Conservation (phyloP, 2,329 filamentous ascomycete genomes). For the Nemania sp. region DNA sequence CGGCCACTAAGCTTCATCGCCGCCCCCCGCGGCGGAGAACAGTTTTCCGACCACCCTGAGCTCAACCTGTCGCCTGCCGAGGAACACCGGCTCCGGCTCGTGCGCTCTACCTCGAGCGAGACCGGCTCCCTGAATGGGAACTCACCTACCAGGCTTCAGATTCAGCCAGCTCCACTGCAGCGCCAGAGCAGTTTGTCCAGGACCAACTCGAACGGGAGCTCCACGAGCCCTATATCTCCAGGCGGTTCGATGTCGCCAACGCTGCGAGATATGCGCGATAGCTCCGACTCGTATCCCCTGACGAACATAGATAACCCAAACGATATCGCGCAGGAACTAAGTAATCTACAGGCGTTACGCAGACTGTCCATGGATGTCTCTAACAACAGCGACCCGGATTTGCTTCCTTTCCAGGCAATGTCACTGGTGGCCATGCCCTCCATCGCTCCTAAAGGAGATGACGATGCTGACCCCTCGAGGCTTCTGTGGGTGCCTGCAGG, state of each 20-base stretch:
- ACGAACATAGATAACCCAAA: constrained; percentile 91
- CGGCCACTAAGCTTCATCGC: constrained; percentile 82
- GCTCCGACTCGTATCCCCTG: constrained; percentile 82
- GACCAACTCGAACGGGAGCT: constrained; percentile 54
- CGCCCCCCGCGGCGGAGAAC: constrained; percentile 66
- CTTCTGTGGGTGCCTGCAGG: constrained; percentile 96
- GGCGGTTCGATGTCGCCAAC: constrained; percentile 62
- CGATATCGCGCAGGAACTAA: constrained; percentile 90
- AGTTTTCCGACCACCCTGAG: constrained; percentile 55
- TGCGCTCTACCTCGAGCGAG: constrained; percentile 59
- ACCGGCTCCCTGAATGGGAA: constrained; percentile 50
- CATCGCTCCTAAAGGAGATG: constrained; percentile 76
- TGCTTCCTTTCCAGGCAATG: constrained; percentile 77
- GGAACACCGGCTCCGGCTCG: constrained; percentile 57
- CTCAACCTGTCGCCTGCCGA: constrained; percentile 51
- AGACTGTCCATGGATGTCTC: constrained; percentile 95
- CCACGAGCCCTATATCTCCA: constrained; percentile 48
- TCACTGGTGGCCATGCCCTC: constrained; percentile 77
- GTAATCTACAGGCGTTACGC: constrained; percentile 89
- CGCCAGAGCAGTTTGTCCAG: constrained; percentile 54
- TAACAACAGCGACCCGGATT: constrained; percentile 78
- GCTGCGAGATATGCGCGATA: constrained; percentile 66
- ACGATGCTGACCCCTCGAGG: constrained; percentile 87
- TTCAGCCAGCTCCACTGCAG: constrained; percentile 54
- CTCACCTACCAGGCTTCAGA: constrained; percentile 59